Evolutionary conservation across 179 eudicot genomes (phyloP).

Genomic region (Silene coronaria): DNA sequence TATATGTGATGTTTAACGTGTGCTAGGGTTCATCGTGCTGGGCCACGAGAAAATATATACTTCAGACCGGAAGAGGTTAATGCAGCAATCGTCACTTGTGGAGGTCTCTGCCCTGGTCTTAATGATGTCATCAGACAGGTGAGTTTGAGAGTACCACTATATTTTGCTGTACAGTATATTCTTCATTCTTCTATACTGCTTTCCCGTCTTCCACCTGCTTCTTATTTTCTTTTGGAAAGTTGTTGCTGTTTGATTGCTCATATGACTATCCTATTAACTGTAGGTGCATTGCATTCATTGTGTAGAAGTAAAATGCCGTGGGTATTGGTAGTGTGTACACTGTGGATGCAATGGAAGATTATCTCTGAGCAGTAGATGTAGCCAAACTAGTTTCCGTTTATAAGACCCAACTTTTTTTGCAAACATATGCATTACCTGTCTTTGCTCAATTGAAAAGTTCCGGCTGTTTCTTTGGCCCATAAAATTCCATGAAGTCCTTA

Average conservation of each 20-base stretch:
- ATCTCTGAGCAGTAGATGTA: not conserved
- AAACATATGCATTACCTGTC: not conserved
- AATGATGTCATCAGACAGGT: constrained; percentile 98
- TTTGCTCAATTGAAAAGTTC: not conserved
- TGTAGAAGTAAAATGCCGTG: not conserved
- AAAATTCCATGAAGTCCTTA: not conserved
- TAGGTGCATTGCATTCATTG: not conserved
- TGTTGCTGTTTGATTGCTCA: not conserved
- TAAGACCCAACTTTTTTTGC: not conserved
- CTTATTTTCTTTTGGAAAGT: not conserved
- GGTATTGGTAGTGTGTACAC: not conserved
- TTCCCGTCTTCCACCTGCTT: not conserved
- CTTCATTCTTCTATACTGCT: not conserved
- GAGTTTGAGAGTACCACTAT: not conserved
- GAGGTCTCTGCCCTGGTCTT: constrained; percentile 97
- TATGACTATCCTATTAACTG: not conserved
- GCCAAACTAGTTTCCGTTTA: not conserved
- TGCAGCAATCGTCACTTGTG: constrained; percentile 95
- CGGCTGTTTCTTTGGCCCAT: not conserved
- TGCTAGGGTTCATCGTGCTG: constrained; percentile 94
- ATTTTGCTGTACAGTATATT: not conserved
- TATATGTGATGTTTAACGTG: not conserved
- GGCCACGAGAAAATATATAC: constrained; percentile 85
- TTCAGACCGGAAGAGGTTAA: constrained; percentile 91
- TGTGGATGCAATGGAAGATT: not conserved